Conservation (phyloP, 306 rosid genomes). For the Prunus mume region DNA sequence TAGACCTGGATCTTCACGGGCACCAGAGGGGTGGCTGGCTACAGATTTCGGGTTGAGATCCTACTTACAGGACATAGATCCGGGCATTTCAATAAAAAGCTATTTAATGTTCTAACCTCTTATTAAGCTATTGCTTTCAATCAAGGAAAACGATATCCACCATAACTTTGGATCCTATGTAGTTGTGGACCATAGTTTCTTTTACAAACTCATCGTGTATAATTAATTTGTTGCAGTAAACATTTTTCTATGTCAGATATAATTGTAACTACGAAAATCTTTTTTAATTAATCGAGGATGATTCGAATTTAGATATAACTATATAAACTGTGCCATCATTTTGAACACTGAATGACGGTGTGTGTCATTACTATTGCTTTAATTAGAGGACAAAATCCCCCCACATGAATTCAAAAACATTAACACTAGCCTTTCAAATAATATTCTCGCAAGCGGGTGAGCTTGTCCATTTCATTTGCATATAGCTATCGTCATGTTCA, state of each 20-base stretch:
- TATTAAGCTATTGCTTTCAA: background rate
- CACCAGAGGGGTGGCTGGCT: background rate
- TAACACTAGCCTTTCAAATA: background rate
- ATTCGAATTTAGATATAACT: no score
- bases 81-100: background rate
- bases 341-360: background rate
- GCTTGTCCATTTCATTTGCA: constrained; percentile 22
- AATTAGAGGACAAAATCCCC: background rate
- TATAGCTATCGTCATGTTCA: background rate
- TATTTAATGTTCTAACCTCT: background rate
- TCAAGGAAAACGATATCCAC: background rate
- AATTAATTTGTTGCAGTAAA: background rate
- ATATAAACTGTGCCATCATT: no score
- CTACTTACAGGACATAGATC: background rate
- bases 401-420: background rate
- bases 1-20: background rate
- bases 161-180: background rate
- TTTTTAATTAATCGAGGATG: background rate
- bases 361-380: background rate
- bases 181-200: background rate
- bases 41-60: background rate
- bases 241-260: background rate
- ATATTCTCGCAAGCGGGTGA: constrained; percentile 2
- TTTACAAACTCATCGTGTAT: background rate
- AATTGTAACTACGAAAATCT: background rate